Evolutionary conservation across 163 green algal species (phyloP).

Genomic region (Prototheca cutis): DNA sequence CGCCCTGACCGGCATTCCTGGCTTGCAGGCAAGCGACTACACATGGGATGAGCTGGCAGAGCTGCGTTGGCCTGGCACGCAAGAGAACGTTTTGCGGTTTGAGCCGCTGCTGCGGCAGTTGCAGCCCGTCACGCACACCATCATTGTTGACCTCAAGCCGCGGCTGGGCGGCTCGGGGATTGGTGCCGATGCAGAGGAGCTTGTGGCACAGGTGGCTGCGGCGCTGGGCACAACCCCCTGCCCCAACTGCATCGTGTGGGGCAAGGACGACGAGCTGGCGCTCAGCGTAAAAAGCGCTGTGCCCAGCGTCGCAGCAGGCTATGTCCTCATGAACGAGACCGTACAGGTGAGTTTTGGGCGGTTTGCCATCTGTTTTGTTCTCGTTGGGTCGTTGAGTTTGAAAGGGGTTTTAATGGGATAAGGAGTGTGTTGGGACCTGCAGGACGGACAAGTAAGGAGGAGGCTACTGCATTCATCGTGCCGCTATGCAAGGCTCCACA

Average conservation of each 20-base stretch:
- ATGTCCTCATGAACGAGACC: slow-evolving; percentile 46
- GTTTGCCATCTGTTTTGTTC: background rate
- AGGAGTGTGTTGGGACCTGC: no score
- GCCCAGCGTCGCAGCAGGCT: slow-evolving; percentile 21
- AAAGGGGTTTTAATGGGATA: no score
- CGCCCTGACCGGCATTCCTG: background rate
- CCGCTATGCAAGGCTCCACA: background rate
- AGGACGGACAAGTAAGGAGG: background rate
- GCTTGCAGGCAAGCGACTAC: slow-evolving; percentile 30
- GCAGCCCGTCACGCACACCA: slow-evolving; percentile 7
- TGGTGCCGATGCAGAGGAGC: background rate
- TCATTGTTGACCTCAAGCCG: slow-evolving; percentile 47
- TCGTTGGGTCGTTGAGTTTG: no score
- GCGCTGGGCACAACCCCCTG: slow-evolving; percentile 6
- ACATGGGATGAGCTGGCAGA: slow-evolving; percentile 25
- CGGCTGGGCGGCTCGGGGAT: slow-evolving; percentile 14
- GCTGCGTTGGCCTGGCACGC: slow-evolving; percentile 18
- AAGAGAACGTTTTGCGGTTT: slow-evolving; percentile 23
- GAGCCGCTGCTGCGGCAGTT: slow-evolving; percentile 28
- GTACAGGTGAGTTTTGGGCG: slow-evolving; percentile 4
- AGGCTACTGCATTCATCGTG: background rate
- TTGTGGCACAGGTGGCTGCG: slow-evolving; percentile 6
- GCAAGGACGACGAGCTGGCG: slow-evolving; percentile 32
- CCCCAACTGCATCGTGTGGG: slow-evolving; percentile 42
- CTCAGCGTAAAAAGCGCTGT: background rate